These are phyloP conservation scores for Kalmanozyma brasiliensis DNA, from an alignment of 1,284 basidiomycete genomes.

Conservation along the genomic window DNA sequence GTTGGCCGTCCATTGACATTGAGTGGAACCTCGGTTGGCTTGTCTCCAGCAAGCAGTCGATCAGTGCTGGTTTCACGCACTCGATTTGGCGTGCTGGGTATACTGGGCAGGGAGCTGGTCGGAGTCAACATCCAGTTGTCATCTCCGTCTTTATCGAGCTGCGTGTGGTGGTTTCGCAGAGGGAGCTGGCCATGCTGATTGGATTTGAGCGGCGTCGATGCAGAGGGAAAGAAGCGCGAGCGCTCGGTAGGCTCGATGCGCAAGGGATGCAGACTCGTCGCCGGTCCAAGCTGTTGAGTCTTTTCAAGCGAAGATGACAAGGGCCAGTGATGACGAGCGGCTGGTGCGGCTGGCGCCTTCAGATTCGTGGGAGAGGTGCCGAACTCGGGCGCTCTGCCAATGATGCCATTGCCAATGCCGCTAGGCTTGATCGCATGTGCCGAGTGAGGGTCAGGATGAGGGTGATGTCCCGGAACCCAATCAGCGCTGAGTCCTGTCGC, in stretches of 20 bases:
- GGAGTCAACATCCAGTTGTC: constrained; percentile 58
- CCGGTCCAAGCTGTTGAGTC: constrained; percentile 10
- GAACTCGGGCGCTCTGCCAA: constrained; percentile 40
- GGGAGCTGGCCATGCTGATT: not conserved
- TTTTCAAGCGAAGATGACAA: constrained; percentile 41
- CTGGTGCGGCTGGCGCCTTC: constrained; percentile 5
- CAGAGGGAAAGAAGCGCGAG: constrained; percentile 29
- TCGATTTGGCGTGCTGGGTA: constrained; percentile 47
- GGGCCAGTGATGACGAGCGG: constrained; percentile 34
- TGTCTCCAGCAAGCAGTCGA: constrained; percentile 4
- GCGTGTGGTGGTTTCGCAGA: not conserved
- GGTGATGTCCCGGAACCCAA: constrained; percentile 32
- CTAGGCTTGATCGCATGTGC: constrained; percentile 43
- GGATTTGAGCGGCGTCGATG: constrained; percentile 23
- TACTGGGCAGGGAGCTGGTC: constrained; percentile 55
- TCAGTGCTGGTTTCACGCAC: constrained; percentile 31
- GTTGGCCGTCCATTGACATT: constrained; percentile 4
- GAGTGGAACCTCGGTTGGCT: constrained; percentile 1
- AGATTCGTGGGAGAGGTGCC: constrained; percentile 32
- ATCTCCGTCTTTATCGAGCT: constrained; percentile 16
- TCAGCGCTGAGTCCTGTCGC: constrained; percentile 6
- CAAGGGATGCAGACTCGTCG: constrained; percentile 32
- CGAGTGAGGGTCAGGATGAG: constrained; percentile 22
- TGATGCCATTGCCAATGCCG: constrained; percentile 39
- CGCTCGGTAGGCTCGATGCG: constrained; percentile 29